Base-by-base conservation (phyloP, 768 basidiomycete genomes). In the Agaricus subrufescens region DNA sequence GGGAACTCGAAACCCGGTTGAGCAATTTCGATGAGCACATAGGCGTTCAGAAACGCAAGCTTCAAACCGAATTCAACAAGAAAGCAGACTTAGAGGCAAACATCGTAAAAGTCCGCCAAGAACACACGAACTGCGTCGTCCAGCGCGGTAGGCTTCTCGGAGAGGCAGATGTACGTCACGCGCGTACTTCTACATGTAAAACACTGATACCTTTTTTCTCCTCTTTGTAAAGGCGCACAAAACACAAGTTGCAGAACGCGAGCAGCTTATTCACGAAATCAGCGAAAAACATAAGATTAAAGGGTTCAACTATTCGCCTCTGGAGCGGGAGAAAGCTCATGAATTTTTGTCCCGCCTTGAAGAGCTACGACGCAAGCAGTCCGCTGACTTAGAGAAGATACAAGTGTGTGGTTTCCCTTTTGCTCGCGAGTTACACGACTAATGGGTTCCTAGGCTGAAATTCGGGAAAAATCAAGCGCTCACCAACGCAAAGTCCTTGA, bases 321-420 rank as follows among this genome's bases (percentile, higher is more conserved):
- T 94, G 37, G 86, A 87, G 49, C 78, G 84, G 40, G 81, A 83
- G 40, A 82, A 92, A 66, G 77, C 94, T 19, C 67, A 78, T 29
- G 87, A 92, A 45, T 95, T 97, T 66, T 75, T 85, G 26, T 72
- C 83, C 8, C 81, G 79, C 49, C 71, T 97, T 2, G 73, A 71
- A 3, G 86, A 89, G 26, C 67, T 87, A 4, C 83, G 85, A 55
- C 74, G 80, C 37, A 80, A 76, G 58, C 85, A 88, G 58, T 81
- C 76, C n/a, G 61, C 69, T 11, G 84, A 87, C 56, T 79, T 83
- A 10, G 86, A 91, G 60, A 80, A 75, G 60, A 67, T 91, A 15
- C 87, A 90, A 76, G 89, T 89, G 60, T 6, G 69, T 44, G 8
- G n/a, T 4, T 19, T 23, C 15, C 43, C 4, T 19, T 27, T 59